Evolutionary conservation across 441 rosid species (phyloP).

Genomic region (Brassica balearica): DNA sequence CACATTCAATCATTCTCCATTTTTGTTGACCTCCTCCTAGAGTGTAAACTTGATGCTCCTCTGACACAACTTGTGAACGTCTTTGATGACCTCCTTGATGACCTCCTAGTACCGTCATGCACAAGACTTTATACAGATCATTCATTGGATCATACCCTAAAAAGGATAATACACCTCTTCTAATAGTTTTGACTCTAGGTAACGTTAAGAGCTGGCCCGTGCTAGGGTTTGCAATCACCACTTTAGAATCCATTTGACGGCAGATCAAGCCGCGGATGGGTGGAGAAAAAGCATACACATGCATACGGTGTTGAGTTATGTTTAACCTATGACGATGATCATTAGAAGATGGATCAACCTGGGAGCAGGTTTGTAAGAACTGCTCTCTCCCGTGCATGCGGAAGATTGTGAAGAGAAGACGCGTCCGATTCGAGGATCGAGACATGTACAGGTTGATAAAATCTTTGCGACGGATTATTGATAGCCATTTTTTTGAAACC

Average conservation of each 20-base stretch:
- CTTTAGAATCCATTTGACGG: background rate
- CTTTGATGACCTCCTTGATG: background rate
- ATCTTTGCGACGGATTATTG: background rate
- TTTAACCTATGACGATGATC: background rate
- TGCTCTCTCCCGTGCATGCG: background rate
- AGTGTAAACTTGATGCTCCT: background rate
- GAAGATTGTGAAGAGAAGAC: background rate
- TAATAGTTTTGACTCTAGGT: background rate
- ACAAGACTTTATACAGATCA: background rate
- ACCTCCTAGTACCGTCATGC: background rate
- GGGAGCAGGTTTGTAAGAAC: background rate
- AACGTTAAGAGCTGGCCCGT: background rate
- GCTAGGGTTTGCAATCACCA: background rate
- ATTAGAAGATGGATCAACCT: slow-evolving; percentile 2
- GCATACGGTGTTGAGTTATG: background rate
- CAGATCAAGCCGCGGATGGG: background rate
- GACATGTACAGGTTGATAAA: background rate
- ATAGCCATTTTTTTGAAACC: background rate
- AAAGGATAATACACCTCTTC: background rate
- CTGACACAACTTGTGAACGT: background rate
- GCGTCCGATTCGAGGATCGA: background rate
- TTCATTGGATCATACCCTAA: slow-evolving; percentile 1
- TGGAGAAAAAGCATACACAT: background rate
- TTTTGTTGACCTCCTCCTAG: background rate
- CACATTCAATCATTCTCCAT: background rate